Percentiles rank a stretch among this genome's conserved stretches.
These are phyloP conservation scores for Massarina eburnea DNA, from an alignment of 2,329 filamentous ascomycete species.

Conservation along the genomic window DNA sequence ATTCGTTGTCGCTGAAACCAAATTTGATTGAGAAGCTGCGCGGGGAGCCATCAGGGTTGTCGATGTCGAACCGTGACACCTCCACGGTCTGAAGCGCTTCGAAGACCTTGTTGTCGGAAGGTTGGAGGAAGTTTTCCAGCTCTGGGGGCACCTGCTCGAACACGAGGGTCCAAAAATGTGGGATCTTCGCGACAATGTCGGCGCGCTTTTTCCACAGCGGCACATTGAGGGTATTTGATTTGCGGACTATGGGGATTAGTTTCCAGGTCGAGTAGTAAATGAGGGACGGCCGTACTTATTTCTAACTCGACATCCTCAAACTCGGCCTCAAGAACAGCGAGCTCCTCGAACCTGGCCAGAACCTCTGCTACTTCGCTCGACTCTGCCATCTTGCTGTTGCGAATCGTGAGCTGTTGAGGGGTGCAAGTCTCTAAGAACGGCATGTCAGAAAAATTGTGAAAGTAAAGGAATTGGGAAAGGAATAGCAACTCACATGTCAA, in stretches of 20 bases:
- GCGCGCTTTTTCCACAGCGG: constrained; percentile 77
- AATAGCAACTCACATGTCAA: neutral
- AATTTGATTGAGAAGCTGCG: constrained; percentile 72
- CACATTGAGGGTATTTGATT: constrained; percentile 67
- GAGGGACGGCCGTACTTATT: constrained; percentile 60
- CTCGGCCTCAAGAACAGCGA: constrained; percentile 77
- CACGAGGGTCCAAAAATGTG: constrained; percentile 93
- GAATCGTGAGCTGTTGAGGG: constrained; percentile 1
- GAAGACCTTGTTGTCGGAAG: constrained; percentile 74
- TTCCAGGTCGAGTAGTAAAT: neutral
- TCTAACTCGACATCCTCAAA: constrained; percentile 83
- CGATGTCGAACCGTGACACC: constrained; percentile 80
- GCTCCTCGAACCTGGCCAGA: constrained; percentile 64
- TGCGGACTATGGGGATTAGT: constrained; percentile 60
- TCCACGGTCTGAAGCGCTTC: constrained; percentile 68
- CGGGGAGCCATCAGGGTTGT: constrained; percentile 69
- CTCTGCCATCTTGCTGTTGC: constrained; percentile 25
- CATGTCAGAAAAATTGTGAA: constrained; percentile 13
- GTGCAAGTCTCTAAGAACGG: constrained; percentile 17
- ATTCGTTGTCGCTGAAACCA: constrained; percentile 78
- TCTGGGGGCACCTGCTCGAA: constrained; percentile 84
- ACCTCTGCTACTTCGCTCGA: constrained; percentile 27
- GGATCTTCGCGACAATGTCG: constrained; percentile 69
- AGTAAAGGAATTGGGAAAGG: neutral
- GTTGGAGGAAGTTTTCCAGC: constrained; percentile 85